Evolutionary conservation across 345 rosid species (phyloP), one percentile per base, ranked within the genome.

Genomic region (Populus alba): DNA sequence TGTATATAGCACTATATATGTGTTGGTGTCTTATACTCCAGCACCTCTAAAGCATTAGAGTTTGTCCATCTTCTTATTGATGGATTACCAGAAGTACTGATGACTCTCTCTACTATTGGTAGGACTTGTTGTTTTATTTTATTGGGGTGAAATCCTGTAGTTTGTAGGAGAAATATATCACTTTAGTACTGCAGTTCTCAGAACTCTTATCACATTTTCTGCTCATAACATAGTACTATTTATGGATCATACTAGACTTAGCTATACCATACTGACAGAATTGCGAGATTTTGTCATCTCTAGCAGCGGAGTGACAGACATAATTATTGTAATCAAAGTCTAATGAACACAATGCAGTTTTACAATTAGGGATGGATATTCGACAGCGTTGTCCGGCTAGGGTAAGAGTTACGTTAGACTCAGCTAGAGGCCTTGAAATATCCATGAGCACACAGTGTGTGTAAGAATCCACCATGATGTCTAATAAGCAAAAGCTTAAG

Each of bases 391-490:
- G 98, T 97, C 78, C 91, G 70, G 79, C 86, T 79, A 85, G 99
- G 86, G 92, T 95, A 84, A 94, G 92, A 85, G 92, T 92, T 76
- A 98, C 97, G 8, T 88, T 95, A 22, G 99, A 93, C 81, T 92
- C 99, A 39, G 99, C 99, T n/a, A 89, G 99, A 87, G 99, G 98
- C 79, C 96, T 93, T 70, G 98, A 95, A 76, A 93, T 76, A 95
- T 95, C 76, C 99, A 95, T 47, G 97, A 95, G 82, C 99, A 95
- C 75, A 95, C 98, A 1, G 96, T 95, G 70, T 96, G 97, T 22
- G 98, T 92, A 61, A 92, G 92, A 78, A 91, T 92, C 69, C 99
- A 95, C 74, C 92, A 98, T 15, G 97, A 95, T 80, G 93, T 95
- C 37, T 93, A 95, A 87, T 82, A 97, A 45, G 98, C 98, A 41